Evolutionary conservation across 2,329 filamentous ascomycete genomes (phyloP), one percentile per base, ranked within the genome.

Genomic region (Ilyonectria sp.): DNA sequence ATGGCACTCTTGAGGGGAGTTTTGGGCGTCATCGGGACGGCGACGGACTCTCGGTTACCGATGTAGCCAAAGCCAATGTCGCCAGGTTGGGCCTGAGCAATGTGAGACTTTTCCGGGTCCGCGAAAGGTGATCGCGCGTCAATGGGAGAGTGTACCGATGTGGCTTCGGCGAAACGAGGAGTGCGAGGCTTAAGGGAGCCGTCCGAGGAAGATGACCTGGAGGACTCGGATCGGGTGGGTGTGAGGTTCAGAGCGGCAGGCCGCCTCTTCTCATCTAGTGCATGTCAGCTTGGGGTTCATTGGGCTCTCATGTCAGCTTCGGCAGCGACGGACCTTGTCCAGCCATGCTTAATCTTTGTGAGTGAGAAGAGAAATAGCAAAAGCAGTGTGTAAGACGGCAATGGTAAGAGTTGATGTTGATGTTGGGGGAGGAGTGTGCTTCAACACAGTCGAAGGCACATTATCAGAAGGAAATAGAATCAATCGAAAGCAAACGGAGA

Each of bases 51-150:
- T 79, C 85, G 82, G 74, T 86, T 86, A 75, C 89, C 87, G 78
- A 98, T 93, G 83, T 97, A 98, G 79, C 95, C 94, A 81, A 98
- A 98, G 72, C 95, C 95, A 71, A 97, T 89, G 83, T 97, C 94
- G 66, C 91, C 93, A 35, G 95, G 93, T 78, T 94, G 92, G 60
- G 91, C 84, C 79, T 92, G 88, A 60, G 88, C 85, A 43, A 72
- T 62, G 79, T 89, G 85, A 49, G 86, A 86, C 70, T 83, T 84
- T 47, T 89, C 86, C 54, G 87, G 86, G 69, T 91, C 87, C 74
- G 86, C 85, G 75, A 93, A 92, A 9, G 90, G 89, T 35, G 86
- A 85, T 55, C 83, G 68, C 63, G 74, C 83, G 68, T 94, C 92
- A 76, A 94, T 85, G 47, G 93, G 93, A 53, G 93, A 95, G 83